Conservation (phyloP, 2,329 filamentous ascomycete species). For the Epichloe gansuensis region DNA sequence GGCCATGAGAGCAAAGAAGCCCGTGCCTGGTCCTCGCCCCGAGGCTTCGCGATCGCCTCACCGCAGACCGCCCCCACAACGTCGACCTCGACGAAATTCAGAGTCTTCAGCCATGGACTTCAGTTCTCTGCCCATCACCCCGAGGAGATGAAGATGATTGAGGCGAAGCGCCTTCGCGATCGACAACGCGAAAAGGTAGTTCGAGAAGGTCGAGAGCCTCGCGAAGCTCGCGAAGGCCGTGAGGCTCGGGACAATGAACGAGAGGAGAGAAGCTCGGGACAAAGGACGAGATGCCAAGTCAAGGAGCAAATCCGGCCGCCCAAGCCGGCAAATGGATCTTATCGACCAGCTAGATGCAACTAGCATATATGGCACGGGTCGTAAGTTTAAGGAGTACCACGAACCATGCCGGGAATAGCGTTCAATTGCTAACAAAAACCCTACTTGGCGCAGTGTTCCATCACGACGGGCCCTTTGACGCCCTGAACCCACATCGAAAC, state of each 20-base stretch:
- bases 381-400: slow-evolving; percentile 39
- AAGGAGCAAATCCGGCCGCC: slow-evolving; percentile 35
- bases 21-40: slow-evolving; percentile 18
- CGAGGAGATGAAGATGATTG: slow-evolving; percentile 31
- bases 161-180: slow-evolving; percentile 19
- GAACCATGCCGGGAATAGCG: not conserved
- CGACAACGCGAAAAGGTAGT: slow-evolving; percentile 11
- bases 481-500: slow-evolving; percentile 89
- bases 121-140: slow-evolving; percentile 45
- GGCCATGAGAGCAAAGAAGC: slow-evolving; percentile 38
- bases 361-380: slow-evolving; percentile 84
- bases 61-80: slow-evolving; percentile 22
- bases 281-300: slow-evolving; percentile 28
- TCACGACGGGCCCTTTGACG: slow-evolving; percentile 94
- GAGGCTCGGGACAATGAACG: slow-evolving; percentile 29
- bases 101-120: slow-evolving; percentile 60
- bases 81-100: slow-evolving; percentile 60
- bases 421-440: not conserved
- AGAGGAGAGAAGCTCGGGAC: slow-evolving; percentile 30
- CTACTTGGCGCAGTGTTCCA: slow-evolving; percentile 62
- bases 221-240: slow-evolving; percentile 26
- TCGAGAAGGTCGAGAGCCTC: slow-evolving; percentile 8
- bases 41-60: slow-evolving; percentile 26
- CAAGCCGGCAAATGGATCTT: slow-evolving; percentile 57
- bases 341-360: slow-evolving; percentile 97